Evolutionary conservation across 345 rosid species (phyloP).

Genomic region (Corchorus olitorius): DNA sequence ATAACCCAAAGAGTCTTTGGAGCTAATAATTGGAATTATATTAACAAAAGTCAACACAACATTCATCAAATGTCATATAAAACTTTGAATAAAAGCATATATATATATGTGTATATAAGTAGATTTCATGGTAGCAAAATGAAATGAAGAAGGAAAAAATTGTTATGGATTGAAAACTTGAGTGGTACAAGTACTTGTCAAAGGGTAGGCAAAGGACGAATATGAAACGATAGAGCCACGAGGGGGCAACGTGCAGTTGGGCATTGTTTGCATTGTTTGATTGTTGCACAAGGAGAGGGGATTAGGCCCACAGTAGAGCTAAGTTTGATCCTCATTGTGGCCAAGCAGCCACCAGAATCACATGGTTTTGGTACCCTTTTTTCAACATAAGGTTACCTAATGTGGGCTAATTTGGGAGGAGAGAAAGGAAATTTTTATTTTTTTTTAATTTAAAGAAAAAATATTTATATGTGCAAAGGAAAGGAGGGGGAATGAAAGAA

Average conservation of each 20-base stretch:
- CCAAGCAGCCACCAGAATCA: slow-evolving; percentile 38
- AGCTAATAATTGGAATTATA: slow-evolving; percentile 11
- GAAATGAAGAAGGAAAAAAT: not conserved
- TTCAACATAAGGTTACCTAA: slow-evolving; percentile 35
- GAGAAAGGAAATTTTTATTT: slow-evolving; percentile 16
- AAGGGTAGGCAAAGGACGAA: slow-evolving; percentile 42
- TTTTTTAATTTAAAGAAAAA: not conserved
- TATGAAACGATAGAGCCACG: slow-evolving; percentile 40
- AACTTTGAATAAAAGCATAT: not conserved
- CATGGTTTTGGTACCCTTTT: slow-evolving; percentile 40
- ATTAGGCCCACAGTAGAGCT: slow-evolving; percentile 32
- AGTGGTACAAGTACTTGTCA: slow-evolving; percentile 36
- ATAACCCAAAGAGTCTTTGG: not conserved
- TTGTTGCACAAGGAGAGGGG: slow-evolving; percentile 15
- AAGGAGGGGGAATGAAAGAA: slow-evolving; percentile 33
- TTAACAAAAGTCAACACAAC: not conserved
- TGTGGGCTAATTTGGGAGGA: slow-evolving; percentile 28
- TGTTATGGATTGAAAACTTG: slow-evolving; percentile 16
- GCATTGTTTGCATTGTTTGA: slow-evolving; percentile 29
- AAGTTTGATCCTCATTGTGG: slow-evolving; percentile 32
- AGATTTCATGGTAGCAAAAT: not conserved
- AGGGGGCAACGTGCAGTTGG: slow-evolving; percentile 55
- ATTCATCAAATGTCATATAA: slow-evolving; percentile 1
- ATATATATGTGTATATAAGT: not conserved
- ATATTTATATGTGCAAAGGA: not conserved